Evolutionary conservation across 345 rosid genomes (phyloP).

Genomic region (sweet orange (Citrus sinensis)): DNA sequence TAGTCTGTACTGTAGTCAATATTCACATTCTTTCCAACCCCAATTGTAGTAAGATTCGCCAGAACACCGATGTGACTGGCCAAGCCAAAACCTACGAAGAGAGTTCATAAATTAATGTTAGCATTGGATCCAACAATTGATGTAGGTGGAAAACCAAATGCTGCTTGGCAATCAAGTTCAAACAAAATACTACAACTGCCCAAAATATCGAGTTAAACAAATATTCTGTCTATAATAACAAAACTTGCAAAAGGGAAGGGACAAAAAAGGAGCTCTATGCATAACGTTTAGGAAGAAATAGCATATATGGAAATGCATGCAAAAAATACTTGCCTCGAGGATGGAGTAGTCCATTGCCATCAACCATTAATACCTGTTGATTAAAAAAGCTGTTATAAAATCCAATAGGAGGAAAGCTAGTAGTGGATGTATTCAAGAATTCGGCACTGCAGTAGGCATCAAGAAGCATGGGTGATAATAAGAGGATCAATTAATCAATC

Average conservation of each 20-base stretch:
- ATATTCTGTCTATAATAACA: background rate
- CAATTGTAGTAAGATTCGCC: slow-evolving; percentile 74
- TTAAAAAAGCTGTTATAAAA: background rate
- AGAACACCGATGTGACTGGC: slow-evolving; percentile 88
- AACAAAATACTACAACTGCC: background rate
- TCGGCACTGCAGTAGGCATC: background rate
- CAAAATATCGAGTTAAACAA: background rate
- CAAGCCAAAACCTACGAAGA: slow-evolving; percentile 72
- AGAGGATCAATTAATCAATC: background rate
- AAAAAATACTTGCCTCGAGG: slow-evolving; percentile 63
- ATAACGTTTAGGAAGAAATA: background rate
- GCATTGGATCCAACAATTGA: background rate
- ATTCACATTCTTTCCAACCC: slow-evolving; percentile 77
- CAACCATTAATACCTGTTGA: slow-evolving; percentile 73
- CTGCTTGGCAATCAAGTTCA: background rate
- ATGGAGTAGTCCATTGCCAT: slow-evolving; percentile 95
- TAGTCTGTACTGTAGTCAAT: background rate
- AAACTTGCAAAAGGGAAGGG: background rate
- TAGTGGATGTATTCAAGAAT: background rate
- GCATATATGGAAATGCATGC: background rate
- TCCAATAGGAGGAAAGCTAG: background rate
- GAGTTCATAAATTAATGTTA: background rate
- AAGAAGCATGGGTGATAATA: background rate
- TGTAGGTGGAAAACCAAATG: background rate
- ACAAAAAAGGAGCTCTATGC: background rate